Evolutionary conservation across 345 rosid genomes (phyloP).

Genomic region (Euphorbia peplus): DNA sequence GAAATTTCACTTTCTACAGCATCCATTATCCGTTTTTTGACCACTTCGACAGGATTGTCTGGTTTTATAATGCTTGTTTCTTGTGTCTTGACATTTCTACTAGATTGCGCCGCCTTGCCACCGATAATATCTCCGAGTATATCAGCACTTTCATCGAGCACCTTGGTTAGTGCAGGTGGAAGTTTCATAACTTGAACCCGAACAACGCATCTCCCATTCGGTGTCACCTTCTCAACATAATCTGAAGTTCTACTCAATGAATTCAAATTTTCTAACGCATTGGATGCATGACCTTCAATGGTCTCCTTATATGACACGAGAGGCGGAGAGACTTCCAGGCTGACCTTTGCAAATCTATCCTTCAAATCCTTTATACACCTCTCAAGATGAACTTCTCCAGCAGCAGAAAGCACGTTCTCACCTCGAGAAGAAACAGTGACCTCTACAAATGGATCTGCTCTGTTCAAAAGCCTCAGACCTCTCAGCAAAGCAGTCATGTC

Average conservation of each 20-base stretch:
- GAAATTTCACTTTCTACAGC: slow-evolving; percentile 52
- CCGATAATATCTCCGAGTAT: slow-evolving; percentile 64
- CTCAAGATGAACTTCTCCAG: slow-evolving; percentile 95
- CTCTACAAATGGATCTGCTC: slow-evolving; percentile 94
- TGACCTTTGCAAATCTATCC: slow-evolving; percentile 89
- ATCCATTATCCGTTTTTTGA: slow-evolving; percentile 51
- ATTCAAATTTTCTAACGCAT: slow-evolving; percentile 60
- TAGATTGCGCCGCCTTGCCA: slow-evolving; percentile 50
- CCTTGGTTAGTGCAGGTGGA: slow-evolving; percentile 65
- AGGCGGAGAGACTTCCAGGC: slow-evolving; percentile 81
- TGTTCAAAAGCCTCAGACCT: slow-evolving; percentile 81
- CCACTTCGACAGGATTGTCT: slow-evolving; percentile 52
- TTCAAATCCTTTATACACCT: slow-evolving; percentile 85
- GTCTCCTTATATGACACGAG: slow-evolving; percentile 91
- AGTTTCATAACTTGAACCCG: slow-evolving; percentile 81
- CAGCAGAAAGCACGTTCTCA: slow-evolving; percentile 92
- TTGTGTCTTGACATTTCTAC: slow-evolving; percentile 47
- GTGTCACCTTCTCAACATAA: slow-evolving; percentile 67
- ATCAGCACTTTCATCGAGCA: slow-evolving; percentile 76
- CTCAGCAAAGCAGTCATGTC: slow-evolving; percentile 74
- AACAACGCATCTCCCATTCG: slow-evolving; percentile 71
- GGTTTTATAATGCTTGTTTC: slow-evolving; percentile 29
- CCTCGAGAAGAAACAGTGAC: slow-evolving; percentile 87
- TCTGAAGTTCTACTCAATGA: slow-evolving; percentile 47
- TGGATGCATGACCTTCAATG: slow-evolving; percentile 61